A percentile compares a stretch with the other conserved stretches of the same genome.
Evolutionary conservation across 768 basidiomycete species (phyloP).

Genomic region (Mycena rebaudengoi): DNA sequence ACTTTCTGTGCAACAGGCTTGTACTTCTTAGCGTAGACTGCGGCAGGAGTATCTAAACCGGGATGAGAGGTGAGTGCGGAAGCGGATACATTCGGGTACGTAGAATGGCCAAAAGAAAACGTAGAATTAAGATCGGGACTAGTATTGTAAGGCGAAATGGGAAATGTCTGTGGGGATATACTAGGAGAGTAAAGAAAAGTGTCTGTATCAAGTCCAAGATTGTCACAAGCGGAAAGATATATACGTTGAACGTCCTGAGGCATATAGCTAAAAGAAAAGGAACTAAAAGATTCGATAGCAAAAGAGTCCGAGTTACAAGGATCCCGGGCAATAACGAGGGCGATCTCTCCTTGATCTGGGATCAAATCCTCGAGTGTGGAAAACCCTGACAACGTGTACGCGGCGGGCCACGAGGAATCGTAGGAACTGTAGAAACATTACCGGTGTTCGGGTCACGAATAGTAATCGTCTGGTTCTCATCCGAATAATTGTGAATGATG

Average conservation of each 20-base stretch:
- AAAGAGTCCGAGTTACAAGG: neutral
- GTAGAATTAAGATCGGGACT: neutral
- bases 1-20: constrained; percentile 31
- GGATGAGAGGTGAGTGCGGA: neutral
- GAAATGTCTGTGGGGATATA: neutral
- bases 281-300: neutral
- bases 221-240: neutral
- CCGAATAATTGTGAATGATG: neutral
- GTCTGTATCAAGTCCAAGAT: neutral
- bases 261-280: neutral
- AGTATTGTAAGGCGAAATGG: neutral
- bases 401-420: neutral
- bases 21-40: constrained; percentile 22
- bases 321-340: neutral
- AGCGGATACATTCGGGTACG: neutral
- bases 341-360: constrained; percentile 2
- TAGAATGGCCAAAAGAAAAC: neutral
- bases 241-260: neutral
- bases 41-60: neutral
- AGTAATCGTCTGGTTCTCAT: neutral
- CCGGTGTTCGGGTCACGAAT: constrained; percentile 7
- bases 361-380: constrained; percentile 1
- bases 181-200: neutral
- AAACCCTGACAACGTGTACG: neutral
- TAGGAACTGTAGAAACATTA: neutral